Evolutionary conservation across 192 early-diverging fungal species (phyloP).

Genomic region (Paraglomus brasilianum): DNA sequence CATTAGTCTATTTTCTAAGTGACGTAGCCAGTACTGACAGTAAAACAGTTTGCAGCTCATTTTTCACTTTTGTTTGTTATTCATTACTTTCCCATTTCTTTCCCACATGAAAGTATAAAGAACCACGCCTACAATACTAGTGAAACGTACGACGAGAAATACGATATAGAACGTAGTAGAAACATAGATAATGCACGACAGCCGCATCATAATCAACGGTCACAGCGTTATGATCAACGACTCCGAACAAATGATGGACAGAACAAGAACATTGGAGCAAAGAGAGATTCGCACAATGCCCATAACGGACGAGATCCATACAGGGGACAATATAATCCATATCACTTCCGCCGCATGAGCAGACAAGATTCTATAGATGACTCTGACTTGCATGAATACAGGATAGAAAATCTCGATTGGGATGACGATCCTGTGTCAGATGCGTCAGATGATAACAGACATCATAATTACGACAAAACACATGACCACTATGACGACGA

Average conservation of each 20-base stretch:
- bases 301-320: slow-evolving; percentile 28
- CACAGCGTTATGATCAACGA: neutral
- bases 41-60: too few species aligned
- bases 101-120: neutral
- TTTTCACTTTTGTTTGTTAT: neutral
- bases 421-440: slow-evolving; percentile 17
- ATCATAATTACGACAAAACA: neutral
- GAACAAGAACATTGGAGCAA: slow-evolving; percentile 28
- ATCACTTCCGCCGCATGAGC: too few species aligned
- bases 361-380: too few species aligned
- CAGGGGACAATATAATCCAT: slow-evolving; percentile 26
- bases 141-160: neutral
- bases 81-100: neutral
- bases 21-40: too few species aligned
- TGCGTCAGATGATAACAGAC: neutral
- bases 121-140: neutral
- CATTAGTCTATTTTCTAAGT: too few species aligned
- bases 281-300: slow-evolving; percentile 24
- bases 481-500: neutral
- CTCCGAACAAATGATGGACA: slow-evolving; percentile 9
- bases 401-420: slow-evolving; percentile 3
- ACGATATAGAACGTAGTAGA: neutral
- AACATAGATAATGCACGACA: neutral
- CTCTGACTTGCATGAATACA: too few species aligned
- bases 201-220: neutral